Conservation (phyloP, 129 eudicot species). For the Cynara cardunculus region DNA sequence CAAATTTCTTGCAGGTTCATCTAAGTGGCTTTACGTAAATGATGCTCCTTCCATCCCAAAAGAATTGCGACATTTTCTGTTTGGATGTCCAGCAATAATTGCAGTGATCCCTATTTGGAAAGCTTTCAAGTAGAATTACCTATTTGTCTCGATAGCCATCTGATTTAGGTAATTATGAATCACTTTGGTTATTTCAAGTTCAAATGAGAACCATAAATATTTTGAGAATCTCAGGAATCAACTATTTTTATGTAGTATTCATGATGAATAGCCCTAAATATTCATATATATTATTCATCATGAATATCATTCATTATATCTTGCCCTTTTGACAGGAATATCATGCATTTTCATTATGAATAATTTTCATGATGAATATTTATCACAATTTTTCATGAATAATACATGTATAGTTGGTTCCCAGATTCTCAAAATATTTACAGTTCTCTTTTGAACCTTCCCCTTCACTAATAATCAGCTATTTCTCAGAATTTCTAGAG, state of each 20-base stretch:
- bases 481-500: background rate
- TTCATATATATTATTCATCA: background rate
- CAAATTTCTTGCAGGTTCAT: background rate
- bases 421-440: background rate
- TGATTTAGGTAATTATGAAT: background rate
- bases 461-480: background rate
- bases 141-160: background rate
- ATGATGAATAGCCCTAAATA: background rate
- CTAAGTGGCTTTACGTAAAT: background rate
- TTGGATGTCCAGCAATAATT: background rate
- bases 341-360: background rate
- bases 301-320: too few relatives aligned
- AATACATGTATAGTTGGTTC: background rate
- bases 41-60: background rate
- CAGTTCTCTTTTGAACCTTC: background rate
- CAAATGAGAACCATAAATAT: background rate
- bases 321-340: too few relatives aligned
- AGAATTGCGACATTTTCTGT: background rate
- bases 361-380: background rate
- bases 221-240: background rate
- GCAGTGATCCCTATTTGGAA: background rate
- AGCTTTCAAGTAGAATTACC: background rate
- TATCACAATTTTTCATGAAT: background rate
- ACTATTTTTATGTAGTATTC: background rate
- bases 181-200: background rate